Conservation (phyloP, 78 protist genomes). For the Dictyostelium purpureum region DNA sequence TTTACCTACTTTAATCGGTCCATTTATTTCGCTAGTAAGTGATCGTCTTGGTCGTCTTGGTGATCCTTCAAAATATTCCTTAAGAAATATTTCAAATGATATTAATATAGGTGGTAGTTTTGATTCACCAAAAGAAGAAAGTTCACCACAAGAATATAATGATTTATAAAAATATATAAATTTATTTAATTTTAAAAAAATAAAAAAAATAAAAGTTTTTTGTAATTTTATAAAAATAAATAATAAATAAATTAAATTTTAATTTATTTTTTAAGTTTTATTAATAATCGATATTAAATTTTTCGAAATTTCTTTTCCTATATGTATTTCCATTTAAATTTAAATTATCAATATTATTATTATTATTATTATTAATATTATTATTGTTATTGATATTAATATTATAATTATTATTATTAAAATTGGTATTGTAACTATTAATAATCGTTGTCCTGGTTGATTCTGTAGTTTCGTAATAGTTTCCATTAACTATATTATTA, state of each 20-base stretch:
- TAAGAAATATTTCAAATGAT: constrained; percentile 25
- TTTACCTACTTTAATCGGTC: constrained; percentile 44
- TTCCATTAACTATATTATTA: constrained; percentile 2
- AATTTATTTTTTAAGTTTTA: neutral
- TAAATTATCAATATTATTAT: neutral
- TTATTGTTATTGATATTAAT: neutral
- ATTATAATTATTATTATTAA: neutral
- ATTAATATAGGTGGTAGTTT: too few relatives aligned
- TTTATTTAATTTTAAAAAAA: too few relatives aligned
- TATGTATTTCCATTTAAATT: neutral
- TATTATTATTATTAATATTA: neutral
- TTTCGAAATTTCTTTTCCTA: neutral
- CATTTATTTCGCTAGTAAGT: constrained; percentile 37
- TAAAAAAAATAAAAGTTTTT: too few relatives aligned
- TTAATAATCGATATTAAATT: neutral
- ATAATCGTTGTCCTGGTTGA: neutral
- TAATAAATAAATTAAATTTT: neutral
- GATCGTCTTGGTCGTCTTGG: constrained; percentile 19
- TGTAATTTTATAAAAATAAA: neutral
- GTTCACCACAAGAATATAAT: too few relatives aligned
- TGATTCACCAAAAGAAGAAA: too few relatives aligned
- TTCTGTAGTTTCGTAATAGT: neutral
- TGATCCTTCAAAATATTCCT: constrained; percentile 55
- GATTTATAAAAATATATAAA: too few relatives aligned
- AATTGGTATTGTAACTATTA: neutral